A percentile compares a stretch with the other conserved stretches of the same genome.
Evolutionary conservation across 139 green algal genomes (phyloP).

Genomic region (Zygnema cylindricum): DNA sequence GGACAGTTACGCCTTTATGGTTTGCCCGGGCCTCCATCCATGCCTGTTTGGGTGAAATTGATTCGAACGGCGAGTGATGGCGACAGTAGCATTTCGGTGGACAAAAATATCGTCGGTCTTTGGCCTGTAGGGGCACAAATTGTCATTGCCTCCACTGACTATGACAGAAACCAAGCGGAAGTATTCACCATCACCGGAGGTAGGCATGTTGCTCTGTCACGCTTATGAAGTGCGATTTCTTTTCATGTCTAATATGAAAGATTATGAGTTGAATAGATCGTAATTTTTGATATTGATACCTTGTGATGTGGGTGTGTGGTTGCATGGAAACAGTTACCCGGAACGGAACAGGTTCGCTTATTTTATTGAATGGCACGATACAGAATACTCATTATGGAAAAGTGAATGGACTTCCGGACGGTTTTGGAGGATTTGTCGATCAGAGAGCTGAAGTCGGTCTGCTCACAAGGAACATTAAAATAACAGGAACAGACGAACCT

Average conservation of each 20-base stretch:
- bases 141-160: slow-evolving; percentile 39
- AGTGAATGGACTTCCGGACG: background rate
- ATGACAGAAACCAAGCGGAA: slow-evolving; percentile 41
- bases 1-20: slow-evolving; percentile 38
- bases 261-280: background rate
- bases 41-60: background rate
- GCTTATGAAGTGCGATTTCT: background rate
- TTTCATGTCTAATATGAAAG: background rate
- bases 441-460: slow-evolving; percentile 43
- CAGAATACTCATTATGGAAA: slow-evolving; percentile 29
- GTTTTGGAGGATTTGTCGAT: slow-evolving; percentile 21
- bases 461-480: slow-evolving; percentile 28
- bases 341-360: slow-evolving; percentile 16
- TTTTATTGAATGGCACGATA: background rate
- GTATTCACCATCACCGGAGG: slow-evolving; percentile 34
- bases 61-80: background rate
- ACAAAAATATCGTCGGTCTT: background rate
- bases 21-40: slow-evolving; percentile 19
- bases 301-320: background rate
- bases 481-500: slow-evolving; percentile 25
- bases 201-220: background rate
- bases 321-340: background rate
- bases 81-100: background rate
- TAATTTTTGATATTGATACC: background rate
- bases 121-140: slow-evolving; percentile 3